Evolutionary conservation across 2,329 filamentous ascomycete species (phyloP).

Genomic region (Rutstroemia sp.): DNA sequence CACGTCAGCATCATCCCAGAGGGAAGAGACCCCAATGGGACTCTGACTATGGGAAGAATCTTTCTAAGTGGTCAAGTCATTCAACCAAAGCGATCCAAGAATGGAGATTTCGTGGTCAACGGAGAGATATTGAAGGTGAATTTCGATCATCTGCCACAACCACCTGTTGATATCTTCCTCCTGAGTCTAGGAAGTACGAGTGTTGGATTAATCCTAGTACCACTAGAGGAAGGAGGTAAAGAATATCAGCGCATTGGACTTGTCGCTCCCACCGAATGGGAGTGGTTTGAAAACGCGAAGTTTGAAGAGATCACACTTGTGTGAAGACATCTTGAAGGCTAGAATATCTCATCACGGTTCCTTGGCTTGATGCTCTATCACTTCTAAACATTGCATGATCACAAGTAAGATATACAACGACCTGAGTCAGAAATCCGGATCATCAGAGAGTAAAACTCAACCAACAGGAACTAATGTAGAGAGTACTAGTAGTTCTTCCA

Average conservation of each 20-base stretch:
- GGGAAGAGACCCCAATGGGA: background rate
- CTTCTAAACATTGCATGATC: too few species aligned
- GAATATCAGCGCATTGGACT: conserved; percentile 2
- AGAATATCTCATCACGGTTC: background rate
- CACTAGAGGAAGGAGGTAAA: background rate
- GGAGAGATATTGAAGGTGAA: background rate
- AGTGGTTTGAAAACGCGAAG: conserved; percentile 1
- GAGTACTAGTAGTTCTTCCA: too few species aligned
- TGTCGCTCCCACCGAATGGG: conserved; percentile 3
- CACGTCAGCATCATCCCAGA: conserved; percentile 5
- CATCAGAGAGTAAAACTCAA: too few species aligned
- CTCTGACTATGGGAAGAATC: background rate
- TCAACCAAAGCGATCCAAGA: background rate
- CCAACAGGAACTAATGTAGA: too few species aligned
- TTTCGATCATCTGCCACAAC: conserved; percentile 6
- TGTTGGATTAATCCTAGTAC: conserved; percentile 1
- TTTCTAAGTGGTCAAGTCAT: background rate
- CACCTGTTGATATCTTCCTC: background rate
- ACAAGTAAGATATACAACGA: too few species aligned
- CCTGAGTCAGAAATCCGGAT: too few species aligned
- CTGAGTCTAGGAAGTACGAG: background rate
- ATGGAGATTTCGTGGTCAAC: background rate
- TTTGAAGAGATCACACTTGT: conserved; percentile 1
- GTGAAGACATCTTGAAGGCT: background rate
- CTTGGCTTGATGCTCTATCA: background rate